Percentiles rank a stretch among this genome's conserved stretches.
Evolutionary conservation across 2,329 filamentous ascomycete genomes (phyloP).

Genomic region (Pyricularia pennisetigena): DNA sequence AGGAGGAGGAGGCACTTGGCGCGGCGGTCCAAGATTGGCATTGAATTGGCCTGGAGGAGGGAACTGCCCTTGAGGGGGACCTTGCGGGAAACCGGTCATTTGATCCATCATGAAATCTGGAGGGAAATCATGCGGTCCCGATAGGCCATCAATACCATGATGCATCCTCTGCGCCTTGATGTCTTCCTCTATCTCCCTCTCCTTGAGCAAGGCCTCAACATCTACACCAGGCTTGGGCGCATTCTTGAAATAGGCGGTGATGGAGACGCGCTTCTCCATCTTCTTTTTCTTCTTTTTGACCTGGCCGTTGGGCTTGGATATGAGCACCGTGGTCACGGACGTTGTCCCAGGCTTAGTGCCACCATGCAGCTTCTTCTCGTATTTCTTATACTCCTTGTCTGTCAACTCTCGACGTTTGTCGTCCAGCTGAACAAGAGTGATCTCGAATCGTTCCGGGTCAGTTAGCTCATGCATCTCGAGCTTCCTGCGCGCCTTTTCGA

Average conservation of each 20-base stretch:
- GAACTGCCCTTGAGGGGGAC: neutral
- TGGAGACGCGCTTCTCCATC: conserved; percentile 4
- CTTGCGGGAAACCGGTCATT: neutral
- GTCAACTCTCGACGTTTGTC: neutral
- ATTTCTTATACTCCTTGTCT: neutral
- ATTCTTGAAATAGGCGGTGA: conserved; percentile 3
- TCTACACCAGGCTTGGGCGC: neutral
- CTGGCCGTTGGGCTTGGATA: neutral
- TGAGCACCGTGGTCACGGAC: neutral
- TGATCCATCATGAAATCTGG: neutral
- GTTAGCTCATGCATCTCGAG: neutral
- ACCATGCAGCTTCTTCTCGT: neutral
- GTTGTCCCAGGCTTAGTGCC: neutral
- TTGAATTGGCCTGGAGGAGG: neutral
- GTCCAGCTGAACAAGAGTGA: conserved; percentile 2
- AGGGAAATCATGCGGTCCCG: neutral
- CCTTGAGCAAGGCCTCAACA: neutral
- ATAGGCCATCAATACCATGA: neutral
- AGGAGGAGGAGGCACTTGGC: neutral
- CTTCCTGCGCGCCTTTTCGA: neutral
- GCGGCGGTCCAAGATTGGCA: neutral
- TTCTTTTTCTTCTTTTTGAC: neutral
- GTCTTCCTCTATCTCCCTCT: neutral
- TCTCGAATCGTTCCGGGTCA: neutral
- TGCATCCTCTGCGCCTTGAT: neutral